Percentiles rank a stretch among this genome's conserved stretches.
Evolutionary conservation across 768 basidiomycete species (phyloP).

Genomic region (Piloderma croceum): DNA sequence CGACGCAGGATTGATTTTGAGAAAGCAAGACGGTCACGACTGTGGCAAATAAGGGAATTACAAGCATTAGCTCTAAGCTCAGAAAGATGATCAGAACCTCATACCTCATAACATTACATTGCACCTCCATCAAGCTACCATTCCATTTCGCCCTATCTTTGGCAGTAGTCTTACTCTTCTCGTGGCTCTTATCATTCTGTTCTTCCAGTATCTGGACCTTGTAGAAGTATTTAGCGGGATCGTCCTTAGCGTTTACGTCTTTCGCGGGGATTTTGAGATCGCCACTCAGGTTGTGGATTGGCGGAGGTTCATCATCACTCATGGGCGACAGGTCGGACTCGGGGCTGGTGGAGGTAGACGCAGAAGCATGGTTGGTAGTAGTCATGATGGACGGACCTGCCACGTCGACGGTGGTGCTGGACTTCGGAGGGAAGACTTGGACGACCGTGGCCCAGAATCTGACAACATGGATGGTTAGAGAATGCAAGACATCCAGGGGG

Average conservation of each 20-base stretch:
- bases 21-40: constrained; percentile 92
- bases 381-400: constrained; percentile 10
- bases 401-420: constrained; percentile 40
- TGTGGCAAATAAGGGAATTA: constrained; percentile 25
- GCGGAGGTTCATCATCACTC: constrained; percentile 45
- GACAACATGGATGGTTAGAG: constrained; percentile 11
- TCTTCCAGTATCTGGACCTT: constrained; percentile 82
- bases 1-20: constrained; percentile 96
- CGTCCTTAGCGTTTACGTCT: constrained; percentile 66
- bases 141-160: constrained; percentile 59
- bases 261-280: constrained; percentile 74
- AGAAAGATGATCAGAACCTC: constrained; percentile 17
- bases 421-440: constrained; percentile 68
- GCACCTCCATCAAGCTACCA: constrained; percentile 80
- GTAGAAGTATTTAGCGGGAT: constrained; percentile 81
- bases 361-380: constrained; percentile 19
- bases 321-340: no score
- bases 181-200: constrained; percentile 61
- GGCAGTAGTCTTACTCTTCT: constrained; percentile 48
- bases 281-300: constrained; percentile 63
- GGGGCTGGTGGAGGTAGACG: constrained; percentile 36
- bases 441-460: constrained; percentile 83
- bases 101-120: constrained; percentile 75
- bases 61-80: constrained; percentile 3
- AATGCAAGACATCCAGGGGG: constrained; percentile 1